Evolutionary conservation across 495 filamentous ascomycete species (phyloP), one percentile per base, ranked within the genome.

Genomic region (Xylaria cubensis): DNA sequence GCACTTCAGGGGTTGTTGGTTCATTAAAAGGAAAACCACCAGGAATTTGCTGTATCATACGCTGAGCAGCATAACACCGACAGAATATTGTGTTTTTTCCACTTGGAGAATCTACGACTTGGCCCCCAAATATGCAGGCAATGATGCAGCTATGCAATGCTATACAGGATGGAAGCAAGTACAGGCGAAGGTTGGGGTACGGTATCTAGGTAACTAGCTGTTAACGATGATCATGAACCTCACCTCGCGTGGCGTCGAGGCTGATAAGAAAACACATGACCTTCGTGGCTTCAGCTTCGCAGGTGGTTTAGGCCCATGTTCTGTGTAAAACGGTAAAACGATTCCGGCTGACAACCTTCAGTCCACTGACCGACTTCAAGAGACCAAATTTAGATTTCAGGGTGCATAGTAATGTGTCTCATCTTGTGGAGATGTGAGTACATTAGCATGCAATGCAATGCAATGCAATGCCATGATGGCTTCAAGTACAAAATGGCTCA

Each of bases 391-490:
- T n/a, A 53, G 29, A 55, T 67, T 55, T 67, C 65, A 67, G 65
- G 65, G 50, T 67, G 65, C 65, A 55, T 53, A 51, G 19, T 64
- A 67, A 50, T 13, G 44, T 67, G 65, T 67, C 65, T 67, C 50
- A 50, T 39, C 58, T 61, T 13, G 58, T 39, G 32, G 58, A 21
- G 32, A 61, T 61, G 53, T 15, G 6, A 21, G 15, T 21, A 39
- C 19, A 39, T 21, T 61, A 36, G 58, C 32, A 42, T 56, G 29
- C 46, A 34, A 67, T 67, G 64, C 65, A 56, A 55, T 55, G 51
- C 46, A 51, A 51, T 51, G 48, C 48, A 50, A 67, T 67, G 64
- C 41, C 58, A 61, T 61, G 58, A 61, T 44, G 61, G 39, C 39
- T 42, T 64, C 58, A 39, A 56, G 21, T 19, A 19, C 21, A n/a